Conservation (phyloP, 2,329 filamentous ascomycete genomes). For the Botrytis sinoallii region DNA sequence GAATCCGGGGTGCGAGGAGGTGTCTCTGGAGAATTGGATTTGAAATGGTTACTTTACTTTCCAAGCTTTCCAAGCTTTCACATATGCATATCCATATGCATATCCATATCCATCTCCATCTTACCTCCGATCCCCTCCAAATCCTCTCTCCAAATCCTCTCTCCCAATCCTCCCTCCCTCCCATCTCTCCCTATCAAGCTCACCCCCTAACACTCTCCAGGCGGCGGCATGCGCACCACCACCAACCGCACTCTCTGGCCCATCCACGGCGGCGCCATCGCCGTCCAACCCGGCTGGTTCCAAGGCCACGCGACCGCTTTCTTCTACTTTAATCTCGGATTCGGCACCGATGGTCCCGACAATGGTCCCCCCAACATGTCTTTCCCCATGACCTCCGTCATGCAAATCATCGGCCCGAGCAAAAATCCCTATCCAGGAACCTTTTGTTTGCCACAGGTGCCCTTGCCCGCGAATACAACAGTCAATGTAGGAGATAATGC, state of each 20-base stretch:
- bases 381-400: slow-evolving; percentile 72
- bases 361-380: slow-evolving; percentile 82
- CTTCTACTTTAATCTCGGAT: slow-evolving; percentile 88
- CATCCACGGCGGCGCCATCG: slow-evolving; percentile 77
- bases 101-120: background rate
- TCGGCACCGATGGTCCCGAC: slow-evolving; percentile 65
- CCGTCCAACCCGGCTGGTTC: slow-evolving; percentile 95
- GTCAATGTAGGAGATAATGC: slow-evolving; percentile 82
- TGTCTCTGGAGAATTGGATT: background rate
- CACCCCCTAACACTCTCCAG: slow-evolving; percentile 45
- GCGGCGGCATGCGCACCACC: slow-evolving; percentile 76
- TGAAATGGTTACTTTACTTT: background rate
- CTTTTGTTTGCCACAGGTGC: slow-evolving; percentile 86
- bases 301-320: slow-evolving; percentile 78
- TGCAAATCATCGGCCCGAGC: slow-evolving; percentile 77
- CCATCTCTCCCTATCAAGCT: background rate
- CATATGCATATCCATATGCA: background rate
- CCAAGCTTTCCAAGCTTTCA: background rate
- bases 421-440: slow-evolving; percentile 84
- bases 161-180: background rate
- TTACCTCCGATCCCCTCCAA: background rate
- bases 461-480: slow-evolving; percentile 67
- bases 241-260: slow-evolving; percentile 92
- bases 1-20: background rate
- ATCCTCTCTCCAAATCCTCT: background rate